Conservation (phyloP, 1,139 yeast species). For the Hanseniaspora gamundiae region DNA sequence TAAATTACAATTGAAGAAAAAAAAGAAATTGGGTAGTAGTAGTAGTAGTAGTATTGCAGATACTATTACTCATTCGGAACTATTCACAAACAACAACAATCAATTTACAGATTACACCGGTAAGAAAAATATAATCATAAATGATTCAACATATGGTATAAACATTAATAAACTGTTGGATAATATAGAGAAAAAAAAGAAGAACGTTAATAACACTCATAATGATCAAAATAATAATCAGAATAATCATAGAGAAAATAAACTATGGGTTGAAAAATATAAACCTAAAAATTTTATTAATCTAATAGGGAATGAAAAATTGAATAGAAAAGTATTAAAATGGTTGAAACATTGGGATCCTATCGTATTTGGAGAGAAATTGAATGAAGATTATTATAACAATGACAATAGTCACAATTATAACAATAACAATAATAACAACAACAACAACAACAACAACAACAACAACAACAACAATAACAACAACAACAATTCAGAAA, state of each 20-base stretch:
- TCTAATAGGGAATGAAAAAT: slow-evolving; percentile 68
- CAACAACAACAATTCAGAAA: slow-evolving; percentile 6
- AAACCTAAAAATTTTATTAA: slow-evolving; percentile 65
- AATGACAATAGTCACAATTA: background rate
- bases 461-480: background rate
- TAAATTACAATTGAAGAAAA: background rate
- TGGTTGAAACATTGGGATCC: slow-evolving; percentile 82
- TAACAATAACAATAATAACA: slow-evolving; percentile 4
- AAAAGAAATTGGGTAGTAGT: no score
- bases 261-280: slow-evolving; percentile 73
- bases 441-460: slow-evolving; percentile 1
- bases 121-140: background rate
- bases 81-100: background rate
- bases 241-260: no score
- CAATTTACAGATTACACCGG: background rate
- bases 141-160: background rate
- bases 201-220: slow-evolving; percentile 3
- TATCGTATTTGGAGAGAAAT: slow-evolving; percentile 43
- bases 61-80: no score
- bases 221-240: slow-evolving; percentile 2
- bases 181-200: slow-evolving; percentile 13
- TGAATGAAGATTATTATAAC: slow-evolving; percentile 15
- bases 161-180: slow-evolving; percentile 26
- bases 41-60: background rate
- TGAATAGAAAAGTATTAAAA: slow-evolving; percentile 54